Base-by-base conservation (phyloP, 495 filamentous ascomycete species). In the Tetracladium setigerum region DNA sequence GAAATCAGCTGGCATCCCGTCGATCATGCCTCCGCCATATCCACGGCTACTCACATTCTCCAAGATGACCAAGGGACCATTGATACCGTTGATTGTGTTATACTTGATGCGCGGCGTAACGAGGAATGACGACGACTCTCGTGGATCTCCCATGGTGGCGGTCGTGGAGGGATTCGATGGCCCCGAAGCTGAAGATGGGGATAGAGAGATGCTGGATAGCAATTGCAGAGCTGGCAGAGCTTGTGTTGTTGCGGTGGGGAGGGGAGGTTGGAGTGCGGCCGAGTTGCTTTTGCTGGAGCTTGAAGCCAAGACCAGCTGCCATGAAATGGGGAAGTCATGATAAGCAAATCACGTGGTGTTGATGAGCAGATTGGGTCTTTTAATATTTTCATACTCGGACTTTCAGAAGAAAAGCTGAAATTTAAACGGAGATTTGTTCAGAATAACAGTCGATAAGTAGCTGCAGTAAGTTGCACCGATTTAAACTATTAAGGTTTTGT, bases 61-160 rank as follows among this genome's bases (percentile, higher is more conserved):
- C 41, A 99, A 76, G 64, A 99, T 87, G 58, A 99, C 92, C 67
- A 97, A 78, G 44, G 92, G 92, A 39, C 92, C 94, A 70, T 97
- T 99, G 66, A 97, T 86, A 68, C 90, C 94, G 66, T 87, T 86
- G 64, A 99, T 89, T 52, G 92, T 99, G 73, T 99, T 99, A 76
- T 99, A 99, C 50, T 86, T 78, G 62, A 95, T 78, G 66, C 89
- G 79, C 58, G 90, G 90, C 65, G 83, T 78, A 63, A 95, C 76
- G 58, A 70, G 75, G 70, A 77, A 78, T 38, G 75, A 76, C 50
- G 72, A 72, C 54, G 84, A 81, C 74, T 88, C 88, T 63, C 88
- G 78, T 48, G 87, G 85, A 67, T 95, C 87, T 61, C 74, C 77
- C 83, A 84, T 86, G 50, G 32, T 52, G 43, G 56, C 49, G 37